Conservation (phyloP, 176 grass and related monocot species). For the Panicum miliaceum region DNA sequence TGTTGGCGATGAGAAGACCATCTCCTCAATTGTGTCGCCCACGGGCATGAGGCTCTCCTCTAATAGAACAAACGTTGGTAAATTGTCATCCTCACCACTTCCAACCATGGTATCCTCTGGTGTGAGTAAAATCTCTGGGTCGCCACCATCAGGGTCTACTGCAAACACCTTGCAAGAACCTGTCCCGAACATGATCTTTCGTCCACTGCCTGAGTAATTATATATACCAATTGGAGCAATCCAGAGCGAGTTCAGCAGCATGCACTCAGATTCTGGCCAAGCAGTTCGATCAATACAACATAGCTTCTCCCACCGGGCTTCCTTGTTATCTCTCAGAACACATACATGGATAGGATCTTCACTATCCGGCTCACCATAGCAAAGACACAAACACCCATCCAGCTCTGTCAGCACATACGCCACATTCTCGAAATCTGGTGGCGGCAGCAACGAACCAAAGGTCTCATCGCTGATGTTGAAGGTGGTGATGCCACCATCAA, state of each 20-base stretch:
- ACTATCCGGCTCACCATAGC: conserved; percentile 1
- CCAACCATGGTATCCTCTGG: conserved; percentile 3
- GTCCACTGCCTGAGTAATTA: background rate
- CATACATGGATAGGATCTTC: conserved; percentile 10
- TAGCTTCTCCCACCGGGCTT: conserved; percentile 22
- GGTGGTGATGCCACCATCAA: conserved; percentile 14
- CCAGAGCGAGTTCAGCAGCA: background rate
- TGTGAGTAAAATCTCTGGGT: conserved; percentile 10
- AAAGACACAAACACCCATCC: conserved; percentile 25
- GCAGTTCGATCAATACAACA: conserved; percentile 10
- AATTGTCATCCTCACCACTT: background rate
- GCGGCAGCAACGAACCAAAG: conserved; percentile 26
- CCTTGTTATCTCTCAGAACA: conserved; percentile 26
- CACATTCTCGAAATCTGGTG: background rate
- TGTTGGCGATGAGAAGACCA: conserved; percentile 9
- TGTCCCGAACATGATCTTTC: conserved; percentile 40
- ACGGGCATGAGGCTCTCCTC: conserved; percentile 33
- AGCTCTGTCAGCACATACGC: conserved; percentile 3
- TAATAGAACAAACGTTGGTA: background rate
- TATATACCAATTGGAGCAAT: conserved; percentile 17
- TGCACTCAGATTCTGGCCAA: conserved; percentile 8
- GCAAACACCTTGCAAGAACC: conserved; percentile 25
- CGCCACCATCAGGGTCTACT: background rate
- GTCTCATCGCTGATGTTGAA: conserved; percentile 31
- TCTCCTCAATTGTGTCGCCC: conserved; percentile 8